Base-by-base conservation (phyloP, 2,329 filamentous ascomycete species). In the Amphichorda felina region DNA sequence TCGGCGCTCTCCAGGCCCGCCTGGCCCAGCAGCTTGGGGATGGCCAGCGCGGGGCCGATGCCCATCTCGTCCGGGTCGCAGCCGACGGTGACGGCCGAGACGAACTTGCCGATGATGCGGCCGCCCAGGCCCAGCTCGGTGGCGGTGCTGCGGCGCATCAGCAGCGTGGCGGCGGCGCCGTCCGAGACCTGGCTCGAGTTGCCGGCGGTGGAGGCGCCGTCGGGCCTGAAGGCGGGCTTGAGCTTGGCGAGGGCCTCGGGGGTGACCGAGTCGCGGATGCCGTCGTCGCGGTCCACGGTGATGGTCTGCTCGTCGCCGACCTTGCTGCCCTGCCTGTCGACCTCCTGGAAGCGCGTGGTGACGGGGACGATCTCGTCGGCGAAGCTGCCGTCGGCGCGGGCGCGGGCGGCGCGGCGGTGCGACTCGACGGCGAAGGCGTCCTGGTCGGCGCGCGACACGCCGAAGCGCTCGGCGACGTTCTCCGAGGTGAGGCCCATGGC, bases 21-120 rank as follows among this genome's bases (percentile, higher is more conserved):
- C 41, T 75, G 72, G 14, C 64, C 56, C n/a, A 95, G 66, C 15
- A 94, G 66, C 53, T 80, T 82, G 6, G 88, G 88, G 35, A 95
- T 89, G 0, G 85, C 88, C 19, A 94, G 52, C 0, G 86, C 85
- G 0, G 89, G 88, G 0, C 89, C 88, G 39, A 95, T 68, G 27
- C 89, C 88, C 89, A 96, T 95, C 68, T 94, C 87, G 50, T 94
- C 86, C 0, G 89, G 88, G 35, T 67, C 68, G 53, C 85, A 93
- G 10, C 89, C 88, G 0, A 78, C 75, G 9, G 84, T 79, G 21
- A 77, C 70, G 2, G 82, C 80, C 1, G 73, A 79, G 1, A 87
- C 82, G 65, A 88, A 95, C 55, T 82, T 86, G 25, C 82, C 88
- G 39, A 93, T 77, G 49, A 94, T 84, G 19, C 64, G 66, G 5